Evolutionary conservation across 805 yeast genomes (phyloP).

Genomic region (Lipomyces sp.): DNA sequence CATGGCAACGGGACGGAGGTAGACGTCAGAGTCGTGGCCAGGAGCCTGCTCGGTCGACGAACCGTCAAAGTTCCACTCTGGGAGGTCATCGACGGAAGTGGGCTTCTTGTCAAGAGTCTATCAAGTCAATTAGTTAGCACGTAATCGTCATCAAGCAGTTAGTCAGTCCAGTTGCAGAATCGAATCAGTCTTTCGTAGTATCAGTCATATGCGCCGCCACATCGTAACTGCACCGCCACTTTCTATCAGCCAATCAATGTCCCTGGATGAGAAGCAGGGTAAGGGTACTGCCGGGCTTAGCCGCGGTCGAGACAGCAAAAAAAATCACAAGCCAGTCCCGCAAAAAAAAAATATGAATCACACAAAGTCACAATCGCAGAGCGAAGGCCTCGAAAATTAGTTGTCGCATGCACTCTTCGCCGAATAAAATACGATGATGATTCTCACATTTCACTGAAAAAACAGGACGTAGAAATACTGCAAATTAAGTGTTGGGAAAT

Average conservation of each 20-base stretch:
- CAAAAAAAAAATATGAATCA: neutral
- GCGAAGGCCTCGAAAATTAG: neutral
- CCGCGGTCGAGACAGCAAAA: neutral
- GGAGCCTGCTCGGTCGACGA: conserved; percentile 99
- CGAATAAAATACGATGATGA: neutral
- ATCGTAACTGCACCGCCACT: neutral
- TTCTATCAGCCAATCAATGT: neutral
- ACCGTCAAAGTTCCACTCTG: conserved; percentile 99
- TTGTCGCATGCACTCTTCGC: conserved; percentile 1
- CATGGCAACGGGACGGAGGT: conserved; percentile 91
- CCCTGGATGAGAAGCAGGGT: neutral
- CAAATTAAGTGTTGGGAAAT: neutral
- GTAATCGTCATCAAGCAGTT: neutral
- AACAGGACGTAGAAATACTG: neutral
- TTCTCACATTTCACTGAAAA: neutral
- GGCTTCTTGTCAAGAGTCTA: conserved; percentile 74
- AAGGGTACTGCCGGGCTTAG: neutral
- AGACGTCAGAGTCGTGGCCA: conserved; percentile 94
- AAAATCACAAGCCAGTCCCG: neutral
- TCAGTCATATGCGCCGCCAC: neutral
- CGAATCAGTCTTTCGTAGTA: neutral
- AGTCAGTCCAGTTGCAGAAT: neutral
- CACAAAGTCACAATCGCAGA: neutral
- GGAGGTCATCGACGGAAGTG: conserved; percentile 78
- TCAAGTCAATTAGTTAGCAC: neutral